Percentiles rank a stretch among this genome's conserved stretches.
These are phyloP conservation scores for Vitis rotundifolia DNA, from an alignment of 164 flowering plant species.

Conservation along the genomic window DNA sequence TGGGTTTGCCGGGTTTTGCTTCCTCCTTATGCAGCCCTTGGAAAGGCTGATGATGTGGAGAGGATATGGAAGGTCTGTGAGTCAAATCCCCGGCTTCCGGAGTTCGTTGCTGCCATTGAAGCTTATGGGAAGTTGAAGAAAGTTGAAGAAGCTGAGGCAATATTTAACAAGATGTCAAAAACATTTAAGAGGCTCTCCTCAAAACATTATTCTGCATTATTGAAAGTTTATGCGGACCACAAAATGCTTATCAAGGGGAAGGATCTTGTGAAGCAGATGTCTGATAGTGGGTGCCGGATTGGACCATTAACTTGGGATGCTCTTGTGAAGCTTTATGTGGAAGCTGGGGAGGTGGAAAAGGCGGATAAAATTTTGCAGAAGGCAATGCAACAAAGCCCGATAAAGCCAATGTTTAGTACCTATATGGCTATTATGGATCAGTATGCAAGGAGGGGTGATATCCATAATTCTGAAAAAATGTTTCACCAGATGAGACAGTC, in stretches of 20 bases:
- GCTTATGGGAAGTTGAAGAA: conserved; percentile 81
- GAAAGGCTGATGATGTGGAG: conserved; percentile 61
- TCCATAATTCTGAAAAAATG: conserved; percentile 78
- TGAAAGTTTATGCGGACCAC: conserved; percentile 63
- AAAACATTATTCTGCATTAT: conserved; percentile 41
- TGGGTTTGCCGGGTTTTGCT: conserved; percentile 44
- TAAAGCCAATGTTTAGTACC: conserved; percentile 55
- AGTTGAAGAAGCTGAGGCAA: conserved; percentile 73
- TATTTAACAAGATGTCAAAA: conserved; percentile 49
- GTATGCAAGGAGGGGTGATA: conserved; percentile 75
- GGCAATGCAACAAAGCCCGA: conserved; percentile 45
- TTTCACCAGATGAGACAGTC: conserved; percentile 55
- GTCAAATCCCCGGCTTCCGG: conserved; percentile 35
- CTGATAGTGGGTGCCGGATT: conserved; percentile 42
- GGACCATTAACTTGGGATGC: conserved; percentile 81
- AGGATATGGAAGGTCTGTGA: conserved; percentile 71
- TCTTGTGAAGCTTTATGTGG: conserved; percentile 69
- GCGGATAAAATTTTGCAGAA: conserved; percentile 75
- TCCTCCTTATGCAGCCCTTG: conserved; percentile 68
- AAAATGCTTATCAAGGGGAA: conserved; percentile 71
- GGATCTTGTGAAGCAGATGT: conserved; percentile 68
- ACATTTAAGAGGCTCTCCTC: conserved; percentile 36
- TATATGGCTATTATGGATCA: conserved; percentile 54
- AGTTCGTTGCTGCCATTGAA: conserved; percentile 64
- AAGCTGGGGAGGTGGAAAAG: conserved; percentile 81